A percentile compares a stretch with the other conserved stretches of the same genome.
Evolutionary conservation across 108 stramenopile genomes (phyloP).

Genomic region (Mediolabrus comicus): DNA sequence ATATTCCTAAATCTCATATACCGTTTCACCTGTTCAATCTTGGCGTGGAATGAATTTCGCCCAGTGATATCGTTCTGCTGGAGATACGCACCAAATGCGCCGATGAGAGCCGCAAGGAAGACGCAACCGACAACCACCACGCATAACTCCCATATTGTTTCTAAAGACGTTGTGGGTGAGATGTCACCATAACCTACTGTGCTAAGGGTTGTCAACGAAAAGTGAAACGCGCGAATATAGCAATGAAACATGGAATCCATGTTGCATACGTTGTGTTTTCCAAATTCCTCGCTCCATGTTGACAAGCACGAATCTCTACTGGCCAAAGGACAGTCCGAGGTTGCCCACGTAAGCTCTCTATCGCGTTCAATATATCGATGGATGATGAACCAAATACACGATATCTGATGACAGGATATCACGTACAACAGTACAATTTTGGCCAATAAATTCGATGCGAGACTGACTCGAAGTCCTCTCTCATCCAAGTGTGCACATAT

Average conservation of each 20-base stretch:
- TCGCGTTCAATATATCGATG: conserved; percentile 54
- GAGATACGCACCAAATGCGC: conserved; percentile 30
- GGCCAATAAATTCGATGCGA: conserved; percentile 27
- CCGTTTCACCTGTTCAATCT: conserved; percentile 41
- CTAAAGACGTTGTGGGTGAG: conserved; percentile 42
- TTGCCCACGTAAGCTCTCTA: conserved; percentile 53
- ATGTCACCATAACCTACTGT: conserved; percentile 44
- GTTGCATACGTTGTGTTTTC: conserved; percentile 55
- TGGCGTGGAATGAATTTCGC: conserved; percentile 44
- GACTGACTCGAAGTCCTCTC: conserved; percentile 30
- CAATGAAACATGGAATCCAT: conserved; percentile 30
- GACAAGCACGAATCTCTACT: conserved; percentile 31
- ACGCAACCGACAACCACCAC: conserved; percentile 53
- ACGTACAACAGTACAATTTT: conserved; percentile 38
- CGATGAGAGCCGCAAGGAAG: conserved; percentile 49
- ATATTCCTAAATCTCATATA: conserved; percentile 51
- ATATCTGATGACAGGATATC: conserved; percentile 53
- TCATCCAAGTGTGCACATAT: conserved; percentile 33
- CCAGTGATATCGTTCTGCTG: conserved; percentile 40
- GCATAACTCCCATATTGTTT: conserved; percentile 47
- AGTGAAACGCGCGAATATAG: conserved; percentile 53
- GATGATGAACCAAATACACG: conserved; percentile 64
- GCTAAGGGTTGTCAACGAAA: conserved; percentile 40
- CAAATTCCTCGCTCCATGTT: conserved; percentile 25
- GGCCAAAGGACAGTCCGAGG: conserved; percentile 46